Base-by-base conservation (phyloP, 352 stramenopile species). In the Globisporangium irregulare region DNA sequence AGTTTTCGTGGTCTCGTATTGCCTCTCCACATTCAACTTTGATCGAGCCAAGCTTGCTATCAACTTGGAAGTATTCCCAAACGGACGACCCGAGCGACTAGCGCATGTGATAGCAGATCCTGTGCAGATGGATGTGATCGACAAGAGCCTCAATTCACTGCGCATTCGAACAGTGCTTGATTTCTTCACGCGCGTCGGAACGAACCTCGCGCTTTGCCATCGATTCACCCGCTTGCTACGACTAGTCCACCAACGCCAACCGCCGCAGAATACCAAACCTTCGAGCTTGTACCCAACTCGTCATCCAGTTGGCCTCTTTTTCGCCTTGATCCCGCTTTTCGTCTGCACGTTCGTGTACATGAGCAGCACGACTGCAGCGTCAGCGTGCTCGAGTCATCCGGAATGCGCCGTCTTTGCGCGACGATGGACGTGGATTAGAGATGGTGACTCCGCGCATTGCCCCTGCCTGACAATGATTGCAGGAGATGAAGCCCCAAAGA, bases 131-230 rank as follows among this genome's bases (percentile, higher is more conserved):
- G 41, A 50, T 15, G 41, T 50, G 41, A 50, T 50, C 41, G 41
- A 22, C 41, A 50, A 50, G 5, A 50, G 41, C 3, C 41, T 50
- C 15, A 50, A 50, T 15, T 50, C 41, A 6, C 41, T 50, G 41
- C 41, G 15, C 15, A 50, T 50, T 18, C 41, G 41, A 50, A 50
- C 41, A 8, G 41, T 50, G 41, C 15, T 50, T 50, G 41, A 22
- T n/a, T 50, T 50, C 41, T 50, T 50, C 41, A 50, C 41, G 15
- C 15, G 41, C 41, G 15, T 41, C 18, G 32, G 51, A 8, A 62
- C 1, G 66, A 80, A 27, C 48, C 20, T 54, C 48, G 48, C 20
- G 20, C 48, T 54, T n/a, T 54, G 48, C 20, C n/a, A 54, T 54
- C 1, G 62, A 8, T 50, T 59, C 0, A 63, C 63, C 1, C 46